A percentile compares a stretch with the other conserved stretches of the same genome.
phyloP scores from a whole-genome alignment of 495 filamentous ascomycete genomes.

The Neurospora sp. region DNA sequence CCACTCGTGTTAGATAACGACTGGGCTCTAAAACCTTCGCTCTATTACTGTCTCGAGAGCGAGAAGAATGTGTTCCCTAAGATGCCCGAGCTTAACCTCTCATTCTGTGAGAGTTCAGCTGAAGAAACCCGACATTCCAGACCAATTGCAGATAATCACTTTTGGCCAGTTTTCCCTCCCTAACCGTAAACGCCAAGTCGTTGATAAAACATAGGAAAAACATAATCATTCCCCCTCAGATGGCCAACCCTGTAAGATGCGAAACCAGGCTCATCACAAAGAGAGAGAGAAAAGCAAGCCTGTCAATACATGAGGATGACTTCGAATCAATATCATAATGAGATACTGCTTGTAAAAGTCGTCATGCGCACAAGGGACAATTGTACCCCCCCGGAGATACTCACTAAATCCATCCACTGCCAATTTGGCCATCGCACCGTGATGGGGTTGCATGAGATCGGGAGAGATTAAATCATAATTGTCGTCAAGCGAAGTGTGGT shows the following conservation, averaged over 20 bases:
- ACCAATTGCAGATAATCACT: not conserved
- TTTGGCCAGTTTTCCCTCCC: not conserved
- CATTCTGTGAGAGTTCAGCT: not conserved
- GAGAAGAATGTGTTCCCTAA: not conserved
- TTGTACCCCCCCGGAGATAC: constrained; percentile 12
- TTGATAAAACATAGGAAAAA: not conserved
- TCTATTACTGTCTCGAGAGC: not conserved
- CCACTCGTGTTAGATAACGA: not conserved
- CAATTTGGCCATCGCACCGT: constrained; percentile 1
- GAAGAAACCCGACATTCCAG: not conserved
- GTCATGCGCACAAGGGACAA: constrained; percentile 9
- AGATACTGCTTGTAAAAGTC: constrained; percentile 17
- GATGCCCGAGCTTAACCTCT: not conserved
- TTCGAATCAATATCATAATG: constrained; percentile 19
- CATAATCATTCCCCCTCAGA: constrained; percentile 1
- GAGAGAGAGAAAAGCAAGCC: constrained; percentile 11
- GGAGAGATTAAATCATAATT: constrained; percentile 28
- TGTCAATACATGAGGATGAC: constrained; percentile 24
- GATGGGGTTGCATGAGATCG: constrained; percentile 7
- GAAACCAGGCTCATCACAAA: not conserved
- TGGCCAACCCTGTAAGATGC: not conserved
- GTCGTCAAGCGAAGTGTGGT: constrained; percentile 25
- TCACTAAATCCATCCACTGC: constrained; percentile 14
- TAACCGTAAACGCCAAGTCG: not conserved
- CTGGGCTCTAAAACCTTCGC: not conserved